These are phyloP conservation scores for Sporothrix variecibatus DNA, from an alignment of 2,329 filamentous ascomycete species.

Conservation along the genomic window DNA sequence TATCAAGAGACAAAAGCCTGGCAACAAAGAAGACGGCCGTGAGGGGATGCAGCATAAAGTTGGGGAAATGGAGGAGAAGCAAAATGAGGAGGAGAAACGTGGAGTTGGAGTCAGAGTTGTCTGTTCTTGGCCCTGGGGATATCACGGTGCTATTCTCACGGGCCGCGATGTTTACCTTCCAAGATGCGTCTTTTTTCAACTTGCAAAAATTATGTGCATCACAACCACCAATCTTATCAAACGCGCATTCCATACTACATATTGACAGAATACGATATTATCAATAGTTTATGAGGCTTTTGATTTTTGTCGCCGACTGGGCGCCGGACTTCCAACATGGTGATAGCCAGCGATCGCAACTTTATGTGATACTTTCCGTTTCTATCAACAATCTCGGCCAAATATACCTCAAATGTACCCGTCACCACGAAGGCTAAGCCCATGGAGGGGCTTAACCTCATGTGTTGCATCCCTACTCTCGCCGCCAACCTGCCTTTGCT, in stretches of 20 bases:
- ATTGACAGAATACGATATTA: not conserved
- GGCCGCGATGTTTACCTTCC: not conserved
- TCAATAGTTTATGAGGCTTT: not conserved
- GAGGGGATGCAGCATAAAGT: not conserved
- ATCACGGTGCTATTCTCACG: not conserved
- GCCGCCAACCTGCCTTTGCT: not conserved
- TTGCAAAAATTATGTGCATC: not conserved
- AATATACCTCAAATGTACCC: not conserved
- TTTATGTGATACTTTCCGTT: not conserved
- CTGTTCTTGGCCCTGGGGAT: not conserved
- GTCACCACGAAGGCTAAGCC: not conserved
- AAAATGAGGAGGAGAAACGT: not conserved
- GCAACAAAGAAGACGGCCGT: not conserved
- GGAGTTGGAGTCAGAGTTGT: not conserved
- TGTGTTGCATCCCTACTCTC: not conserved
- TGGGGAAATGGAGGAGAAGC: conserved; percentile 1
- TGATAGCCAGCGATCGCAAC: too few relatives aligned
- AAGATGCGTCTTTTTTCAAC: not conserved
- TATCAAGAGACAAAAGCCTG: not conserved
- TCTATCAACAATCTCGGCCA: not conserved
- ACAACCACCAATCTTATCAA: not conserved
- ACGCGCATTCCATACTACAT: not conserved
- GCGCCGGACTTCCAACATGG: not conserved
- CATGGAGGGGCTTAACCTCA: not conserved
- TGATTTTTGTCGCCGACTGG: not conserved